Conservation (phyloP, 306 rosid species). For the Cercis canadensis region DNA sequence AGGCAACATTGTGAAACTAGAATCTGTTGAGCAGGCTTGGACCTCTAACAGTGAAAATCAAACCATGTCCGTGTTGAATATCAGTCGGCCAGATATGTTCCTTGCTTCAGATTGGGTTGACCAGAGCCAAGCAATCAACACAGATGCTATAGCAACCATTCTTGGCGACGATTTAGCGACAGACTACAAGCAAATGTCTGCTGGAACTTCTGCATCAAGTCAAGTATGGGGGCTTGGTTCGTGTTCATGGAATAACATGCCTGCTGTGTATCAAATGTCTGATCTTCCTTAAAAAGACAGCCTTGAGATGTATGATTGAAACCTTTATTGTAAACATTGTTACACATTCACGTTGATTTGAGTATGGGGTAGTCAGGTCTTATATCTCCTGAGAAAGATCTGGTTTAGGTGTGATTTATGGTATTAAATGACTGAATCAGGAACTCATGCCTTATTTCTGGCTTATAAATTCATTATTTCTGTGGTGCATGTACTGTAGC, state of each 20-base stretch:
- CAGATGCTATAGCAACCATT: slow-evolving; percentile 48
- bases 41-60: slow-evolving; percentile 53
- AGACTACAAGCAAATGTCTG: slow-evolving; percentile 49
- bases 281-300: slow-evolving; percentile 54
- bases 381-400: slow-evolving; percentile 32
- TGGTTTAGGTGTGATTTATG: slow-evolving; percentile 44
- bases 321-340: neutral
- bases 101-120: slow-evolving; percentile 74
- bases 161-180: slow-evolving; percentile 57
- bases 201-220: slow-evolving; percentile 52
- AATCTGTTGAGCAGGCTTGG: slow-evolving; percentile 57
- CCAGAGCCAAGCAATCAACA: slow-evolving; percentile 43
- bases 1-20: slow-evolving; percentile 68
- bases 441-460: slow-evolving; percentile 35
- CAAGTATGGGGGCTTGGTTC: slow-evolving; percentile 60
- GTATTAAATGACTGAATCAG: slow-evolving; percentile 30
- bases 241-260: slow-evolving; percentile 69
- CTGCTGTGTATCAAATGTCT: slow-evolving; percentile 60
- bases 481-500: slow-evolving; percentile 45
- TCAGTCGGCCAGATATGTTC: slow-evolving; percentile 63
- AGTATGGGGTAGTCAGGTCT: slow-evolving; percentile 35
- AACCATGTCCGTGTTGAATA: slow-evolving; percentile 29
- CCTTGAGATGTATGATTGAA: slow-evolving; percentile 47
- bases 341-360: slow-evolving; percentile 37
- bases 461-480: slow-evolving; percentile 37